A percentile compares a stretch with the other conserved stretches of the same genome.
phyloP scores from a whole-genome alignment of 2,329 filamentous ascomycete genomes.

The Talaromyces sp. region DNA sequence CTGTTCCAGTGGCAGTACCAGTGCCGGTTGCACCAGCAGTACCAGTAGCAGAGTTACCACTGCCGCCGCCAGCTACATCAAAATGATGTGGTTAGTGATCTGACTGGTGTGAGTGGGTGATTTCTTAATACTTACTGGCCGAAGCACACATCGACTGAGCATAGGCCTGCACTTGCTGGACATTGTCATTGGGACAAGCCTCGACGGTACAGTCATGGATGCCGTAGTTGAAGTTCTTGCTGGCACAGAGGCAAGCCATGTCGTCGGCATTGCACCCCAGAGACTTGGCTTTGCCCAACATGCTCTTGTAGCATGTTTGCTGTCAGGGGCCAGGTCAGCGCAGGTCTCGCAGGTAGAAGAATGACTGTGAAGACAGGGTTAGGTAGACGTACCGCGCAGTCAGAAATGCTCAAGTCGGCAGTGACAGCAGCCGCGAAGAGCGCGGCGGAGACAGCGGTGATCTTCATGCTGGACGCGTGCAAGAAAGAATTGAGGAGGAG shows the following conservation, averaged over 20 bases:
- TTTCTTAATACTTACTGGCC: conserved; percentile 12
- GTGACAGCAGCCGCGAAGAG: conserved; percentile 4
- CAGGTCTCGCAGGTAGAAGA: not conserved
- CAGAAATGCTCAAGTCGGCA: conserved; percentile 1
- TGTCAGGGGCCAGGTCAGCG: conserved; percentile 13
- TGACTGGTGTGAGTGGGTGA: not conserved
- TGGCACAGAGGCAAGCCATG: conserved; percentile 36
- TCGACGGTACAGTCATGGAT: conserved; percentile 42
- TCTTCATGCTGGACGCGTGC: conserved; percentile 3
- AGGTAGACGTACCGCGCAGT: conserved; percentile 2
- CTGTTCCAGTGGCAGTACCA: conserved; percentile 4
- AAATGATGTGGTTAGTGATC: not conserved
- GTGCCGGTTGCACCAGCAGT: conserved; percentile 11
- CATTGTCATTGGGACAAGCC: conserved; percentile 37
- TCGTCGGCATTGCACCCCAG: conserved; percentile 37
- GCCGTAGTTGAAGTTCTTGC: conserved; percentile 37
- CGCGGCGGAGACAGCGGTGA: not conserved
- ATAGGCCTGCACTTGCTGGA: conserved; percentile 24
- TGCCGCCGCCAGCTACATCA: conserved; percentile 1
- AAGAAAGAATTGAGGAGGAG: not conserved
- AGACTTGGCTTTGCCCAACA: conserved; percentile 33
- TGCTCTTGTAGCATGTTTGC: conserved; percentile 42
- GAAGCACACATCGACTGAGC: conserved; percentile 32
- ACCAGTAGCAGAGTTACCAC: not conserved
- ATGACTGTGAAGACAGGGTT: not conserved